Percentiles rank a stretch among this genome's conserved stretches.
Evolutionary conservation across 1,284 basidiomycete species (phyloP).

Genomic region (Mycena sp.): DNA sequence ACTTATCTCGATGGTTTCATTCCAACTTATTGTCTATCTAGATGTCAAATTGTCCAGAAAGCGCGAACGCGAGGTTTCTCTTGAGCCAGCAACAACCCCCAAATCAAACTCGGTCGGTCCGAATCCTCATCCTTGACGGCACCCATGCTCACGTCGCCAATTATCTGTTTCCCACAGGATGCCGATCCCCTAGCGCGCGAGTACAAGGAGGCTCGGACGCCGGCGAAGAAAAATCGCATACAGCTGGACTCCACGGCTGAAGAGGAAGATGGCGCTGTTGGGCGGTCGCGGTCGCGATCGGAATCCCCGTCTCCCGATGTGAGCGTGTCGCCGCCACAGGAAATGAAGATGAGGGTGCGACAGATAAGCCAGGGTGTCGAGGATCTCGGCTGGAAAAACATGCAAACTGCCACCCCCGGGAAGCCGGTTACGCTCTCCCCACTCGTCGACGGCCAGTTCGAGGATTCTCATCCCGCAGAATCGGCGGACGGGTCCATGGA

Average conservation of each 20-base stretch:
- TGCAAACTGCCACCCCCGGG: conserved; percentile 41
- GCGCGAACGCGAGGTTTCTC: conserved; percentile 77
- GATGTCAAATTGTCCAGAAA: conserved; percentile 48
- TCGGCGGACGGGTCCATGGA: conserved; percentile 19
- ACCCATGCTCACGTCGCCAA: conserved; percentile 25
- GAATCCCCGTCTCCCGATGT: conserved; percentile 52
- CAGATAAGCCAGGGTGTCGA: conserved; percentile 82
- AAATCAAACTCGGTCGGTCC: conserved; percentile 50
- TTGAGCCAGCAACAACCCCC: conserved; percentile 69
- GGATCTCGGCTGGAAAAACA: conserved; percentile 74
- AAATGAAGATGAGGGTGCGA: conserved; percentile 76
- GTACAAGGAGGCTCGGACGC: conserved; percentile 59
- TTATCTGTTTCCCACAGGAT: conserved; percentile 50
- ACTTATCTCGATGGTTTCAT: conserved; percentile 19
- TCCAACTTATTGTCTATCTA: conserved; percentile 20
- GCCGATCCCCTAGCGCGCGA: conserved; percentile 49
- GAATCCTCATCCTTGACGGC: not conserved
- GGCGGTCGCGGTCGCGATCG: conserved; percentile 49
- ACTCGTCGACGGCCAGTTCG: conserved; percentile 14
- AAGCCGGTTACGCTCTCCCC: conserved; percentile 36
- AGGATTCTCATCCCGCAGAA: conserved; percentile 20
- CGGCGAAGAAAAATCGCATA: conserved; percentile 78
- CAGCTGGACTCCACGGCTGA: conserved; percentile 66
- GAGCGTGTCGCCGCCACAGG: conserved; percentile 72
- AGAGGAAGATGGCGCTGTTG: conserved; percentile 61